Evolutionary conservation across 805 yeast genomes (phyloP).

Genomic region (Saccharomycopsis javanensis): DNA sequence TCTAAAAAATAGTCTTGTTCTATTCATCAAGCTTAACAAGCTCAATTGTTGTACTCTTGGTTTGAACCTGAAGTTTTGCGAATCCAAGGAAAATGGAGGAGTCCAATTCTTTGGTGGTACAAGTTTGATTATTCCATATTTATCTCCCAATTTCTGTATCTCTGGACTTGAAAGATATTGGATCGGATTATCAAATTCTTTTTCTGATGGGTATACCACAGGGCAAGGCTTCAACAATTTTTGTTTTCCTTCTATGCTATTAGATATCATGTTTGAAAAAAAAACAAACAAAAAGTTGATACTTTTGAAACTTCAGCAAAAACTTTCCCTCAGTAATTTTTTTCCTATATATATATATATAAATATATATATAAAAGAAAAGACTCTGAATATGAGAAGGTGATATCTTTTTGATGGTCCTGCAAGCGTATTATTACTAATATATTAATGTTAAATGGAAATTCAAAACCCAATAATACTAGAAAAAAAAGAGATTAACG

Average conservation of each 20-base stretch:
- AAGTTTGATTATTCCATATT: constrained; percentile 69
- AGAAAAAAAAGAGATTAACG: no score
- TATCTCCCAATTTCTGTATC: constrained; percentile 36
- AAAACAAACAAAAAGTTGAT: no score
- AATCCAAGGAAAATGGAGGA: constrained; percentile 46
- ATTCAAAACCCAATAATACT: no score
- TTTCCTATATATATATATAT: no score
- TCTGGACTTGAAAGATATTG: constrained; percentile 46
- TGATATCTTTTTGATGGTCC: no score
- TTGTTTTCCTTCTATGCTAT: not conserved
- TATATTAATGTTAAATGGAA: no score
- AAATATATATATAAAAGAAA: no score
- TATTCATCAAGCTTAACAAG: constrained; percentile 51
- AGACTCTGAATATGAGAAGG: no score
- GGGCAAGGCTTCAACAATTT: constrained; percentile 34
- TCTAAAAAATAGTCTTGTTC: constrained; percentile 53
- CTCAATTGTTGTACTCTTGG: constrained; percentile 60
- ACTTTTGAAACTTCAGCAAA: no score
- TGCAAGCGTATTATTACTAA: no score
- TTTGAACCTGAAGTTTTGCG: constrained; percentile 46
- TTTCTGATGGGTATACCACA: constrained; percentile 41
- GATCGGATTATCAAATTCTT: constrained; percentile 57
- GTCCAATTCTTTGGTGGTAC: constrained; percentile 46
- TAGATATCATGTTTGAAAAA: not conserved
- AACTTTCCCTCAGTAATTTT: no score